These are phyloP conservation scores for Candida maris DNA, from an alignment of 805 yeast genomes.

Conservation along the genomic window DNA sequence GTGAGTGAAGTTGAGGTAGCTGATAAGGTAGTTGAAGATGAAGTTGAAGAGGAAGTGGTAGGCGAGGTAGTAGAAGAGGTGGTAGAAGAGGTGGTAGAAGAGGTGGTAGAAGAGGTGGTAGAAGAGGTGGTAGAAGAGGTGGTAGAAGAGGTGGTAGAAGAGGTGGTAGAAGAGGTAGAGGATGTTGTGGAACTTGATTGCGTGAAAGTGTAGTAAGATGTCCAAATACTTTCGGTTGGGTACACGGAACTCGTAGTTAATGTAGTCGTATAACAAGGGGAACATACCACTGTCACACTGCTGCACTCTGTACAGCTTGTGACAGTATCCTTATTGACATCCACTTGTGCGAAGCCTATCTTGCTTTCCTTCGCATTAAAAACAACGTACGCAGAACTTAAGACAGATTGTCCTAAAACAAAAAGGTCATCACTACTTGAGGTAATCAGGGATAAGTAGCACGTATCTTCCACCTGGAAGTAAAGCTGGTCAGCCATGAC, in stretches of 20 bases:
- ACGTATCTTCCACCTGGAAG: conserved; percentile 12
- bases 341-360: conserved; percentile 54
- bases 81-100: conserved; percentile 1
- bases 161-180: conserved; percentile 1
- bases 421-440: conserved; percentile 19
- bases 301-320: conserved; percentile 17
- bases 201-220: neutral
- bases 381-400: conserved; percentile 62
- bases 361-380: conserved; percentile 57
- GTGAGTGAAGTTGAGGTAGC: neutral
- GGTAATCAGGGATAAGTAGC: conserved; percentile 20
- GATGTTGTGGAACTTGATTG: neutral
- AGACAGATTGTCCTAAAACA: conserved; percentile 63
- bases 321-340: conserved; percentile 15
- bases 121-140: conserved; percentile 1
- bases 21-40: neutral
- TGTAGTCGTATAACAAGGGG: conserved; percentile 12
- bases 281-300: conserved; percentile 12
- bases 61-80: conserved; percentile 2
- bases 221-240: conserved; percentile 2
- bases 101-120: conserved; percentile 1
- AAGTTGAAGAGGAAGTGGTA: conserved; percentile 1
- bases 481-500: conserved; percentile 21
- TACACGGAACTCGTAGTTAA: conserved; percentile 6
- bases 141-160: neutral